Evolutionary conservation across 2,329 filamentous ascomycete genomes (phyloP).

Genomic region (Neocatenulostroma microsporum): DNA sequence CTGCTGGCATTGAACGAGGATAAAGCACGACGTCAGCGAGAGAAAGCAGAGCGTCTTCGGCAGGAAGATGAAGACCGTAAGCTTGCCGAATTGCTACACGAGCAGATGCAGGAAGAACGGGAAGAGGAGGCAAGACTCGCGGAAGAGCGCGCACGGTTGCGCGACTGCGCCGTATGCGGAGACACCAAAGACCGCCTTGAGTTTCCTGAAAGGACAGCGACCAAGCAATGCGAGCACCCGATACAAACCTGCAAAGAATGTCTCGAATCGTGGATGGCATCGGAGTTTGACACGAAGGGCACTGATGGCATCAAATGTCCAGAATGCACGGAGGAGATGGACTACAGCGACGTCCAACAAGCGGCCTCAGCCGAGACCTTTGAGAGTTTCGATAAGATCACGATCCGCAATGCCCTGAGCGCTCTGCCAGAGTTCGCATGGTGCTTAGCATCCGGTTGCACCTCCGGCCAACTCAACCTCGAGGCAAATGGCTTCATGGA

Average conservation of each 20-base stretch:
- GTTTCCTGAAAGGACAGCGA: constrained; percentile 29
- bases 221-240: constrained; percentile 28
- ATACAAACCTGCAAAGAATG: constrained; percentile 32
- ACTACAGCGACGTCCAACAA: constrained; percentile 39
- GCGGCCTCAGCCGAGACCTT: constrained; percentile 42
- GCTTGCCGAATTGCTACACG: neutral
- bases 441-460: constrained; percentile 46
- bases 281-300: constrained; percentile 29
- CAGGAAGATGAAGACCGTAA: constrained; percentile 3
- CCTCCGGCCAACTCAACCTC: constrained; percentile 45
- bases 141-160: constrained; percentile 11
- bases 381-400: constrained; percentile 40
- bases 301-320: constrained; percentile 48
- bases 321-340: constrained; percentile 41
- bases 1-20: neutral
- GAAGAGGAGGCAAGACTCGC: constrained; percentile 6
- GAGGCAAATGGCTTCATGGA: constrained; percentile 34
- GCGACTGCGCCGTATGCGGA: constrained; percentile 31
- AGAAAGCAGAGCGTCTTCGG: neutral
- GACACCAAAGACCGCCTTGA: constrained; percentile 24
- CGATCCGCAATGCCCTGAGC: constrained; percentile 38
- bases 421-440: constrained; percentile 43
- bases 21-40: neutral
- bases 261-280: constrained; percentile 33
- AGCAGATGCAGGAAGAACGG: constrained; percentile 1